Evolutionary conservation across 1,284 basidiomycete genomes (phyloP), one percentile per base, ranked within the genome.

Genomic region (Phenoliferia sp.): DNA sequence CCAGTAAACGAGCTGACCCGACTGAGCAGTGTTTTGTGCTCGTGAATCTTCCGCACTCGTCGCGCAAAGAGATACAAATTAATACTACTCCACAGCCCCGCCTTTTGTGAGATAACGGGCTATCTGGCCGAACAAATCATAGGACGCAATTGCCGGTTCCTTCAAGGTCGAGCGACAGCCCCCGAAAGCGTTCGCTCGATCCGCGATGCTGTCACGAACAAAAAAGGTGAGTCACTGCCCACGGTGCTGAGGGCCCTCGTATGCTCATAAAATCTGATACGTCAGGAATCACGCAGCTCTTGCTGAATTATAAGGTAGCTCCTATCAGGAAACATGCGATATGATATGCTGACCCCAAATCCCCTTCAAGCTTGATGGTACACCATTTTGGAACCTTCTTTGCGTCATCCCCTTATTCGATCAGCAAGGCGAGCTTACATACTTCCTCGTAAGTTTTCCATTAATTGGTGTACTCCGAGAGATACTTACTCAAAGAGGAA

Each of bases 301-400:
- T 78, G 12, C 64, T 78, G 28, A 78, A 78, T 62, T 78, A 77
- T 55, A 48, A n/a, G n/a, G n/a, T n/a, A n/a, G n/a, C n/a, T n/a
- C n/a, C n/a, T n/a, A n/a, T n/a, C n/a, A n/a, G n/a, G n/a, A n/a
- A n/a, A n/a, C n/a, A n/a, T n/a, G n/a, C n/a, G n/a, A n/a, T n/a
- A n/a, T n/a, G n/a, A n/a, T n/a, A n/a, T n/a, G n/a, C n/a, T n/a
- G n/a, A n/a, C 63, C 33, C n/a, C n/a, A n/a, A n/a, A n/a, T n/a
- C n/a, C n/a, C n/a, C n/a, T n/a, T n/a, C n/a, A n/a, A 59, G 35
- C n/a, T 69, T 64, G 50, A 71, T 69, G 60, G 69, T 56, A 22
- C 39, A 10, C 75, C 76, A 0, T 77, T 76, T 62, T 70, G 70
- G 44, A 70, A 70, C 59, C 63, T 76, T 10, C 61, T 77, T 26